These are phyloP conservation scores for Fusarium sp. DNA, from an alignment of 2,329 filamentous ascomycete species.

Conservation along the genomic window DNA sequence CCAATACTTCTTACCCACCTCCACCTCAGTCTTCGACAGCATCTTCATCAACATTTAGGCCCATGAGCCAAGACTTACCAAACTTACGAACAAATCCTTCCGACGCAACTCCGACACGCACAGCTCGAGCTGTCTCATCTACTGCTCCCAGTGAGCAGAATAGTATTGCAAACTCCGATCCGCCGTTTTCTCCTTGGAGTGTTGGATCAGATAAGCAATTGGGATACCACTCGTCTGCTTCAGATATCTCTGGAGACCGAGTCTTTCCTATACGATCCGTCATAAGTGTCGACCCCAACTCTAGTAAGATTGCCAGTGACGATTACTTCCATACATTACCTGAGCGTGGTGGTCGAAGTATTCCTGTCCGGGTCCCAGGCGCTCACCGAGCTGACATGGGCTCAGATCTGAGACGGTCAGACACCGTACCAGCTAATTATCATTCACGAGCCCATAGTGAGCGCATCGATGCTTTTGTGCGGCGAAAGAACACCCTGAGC, in stretches of 20 bases:
- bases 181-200: constrained; percentile 57
- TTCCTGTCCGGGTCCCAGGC: constrained; percentile 48
- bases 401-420: constrained; percentile 45
- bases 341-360: constrained; percentile 50
- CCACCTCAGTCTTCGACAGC: constrained; percentile 25
- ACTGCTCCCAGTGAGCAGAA: constrained; percentile 37
- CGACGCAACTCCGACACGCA: constrained; percentile 18
- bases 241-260: constrained; percentile 65
- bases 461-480: constrained; percentile 35
- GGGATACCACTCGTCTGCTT: constrained; percentile 48
- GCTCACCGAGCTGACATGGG: constrained; percentile 49
- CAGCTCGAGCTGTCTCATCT: constrained; percentile 30
- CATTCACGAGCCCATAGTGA: constrained; percentile 38
- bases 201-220: constrained; percentile 57
- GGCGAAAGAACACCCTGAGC: constrained; percentile 52
- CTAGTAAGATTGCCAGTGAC: constrained; percentile 55
- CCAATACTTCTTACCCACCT: constrained; percentile 2
- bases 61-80: constrained; percentile 2
- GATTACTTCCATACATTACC: constrained; percentile 55
- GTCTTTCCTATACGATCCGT: constrained; percentile 88
- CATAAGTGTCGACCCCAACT: constrained; percentile 74
- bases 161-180: constrained; percentile 37
- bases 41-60: constrained; percentile 29
- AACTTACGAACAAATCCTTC: constrained; percentile 11
- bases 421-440: constrained; percentile 44